Conservation (phyloP, 768 basidiomycete genomes). For the Stropharia rugosoannulata region DNA sequence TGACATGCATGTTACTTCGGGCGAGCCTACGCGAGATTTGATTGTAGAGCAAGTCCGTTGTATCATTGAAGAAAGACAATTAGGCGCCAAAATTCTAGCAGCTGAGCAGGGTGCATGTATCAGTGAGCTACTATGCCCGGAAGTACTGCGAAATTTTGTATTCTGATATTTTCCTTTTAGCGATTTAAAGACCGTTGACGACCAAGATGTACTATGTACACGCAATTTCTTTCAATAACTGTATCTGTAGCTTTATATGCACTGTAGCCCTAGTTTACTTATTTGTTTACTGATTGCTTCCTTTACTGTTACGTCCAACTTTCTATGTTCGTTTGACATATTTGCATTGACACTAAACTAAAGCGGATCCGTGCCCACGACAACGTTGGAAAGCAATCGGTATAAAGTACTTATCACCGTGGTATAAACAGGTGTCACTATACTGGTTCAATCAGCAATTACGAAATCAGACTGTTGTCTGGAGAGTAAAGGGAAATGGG, state of each 20-base stretch:
- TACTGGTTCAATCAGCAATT: conserved; percentile 5
- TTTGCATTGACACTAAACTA: too few relatives aligned
- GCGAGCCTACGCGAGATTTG: conserved; percentile 55
- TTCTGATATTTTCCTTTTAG: conserved; percentile 17
- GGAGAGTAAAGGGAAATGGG: conserved; percentile 27
- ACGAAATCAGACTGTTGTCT: conserved; percentile 22
- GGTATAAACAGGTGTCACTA: conserved; percentile 13
- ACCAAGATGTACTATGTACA: conserved; percentile 4
- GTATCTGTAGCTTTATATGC: conserved; percentile 31
- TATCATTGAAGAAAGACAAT: conserved; percentile 55
- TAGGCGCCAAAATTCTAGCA: conserved; percentile 71
- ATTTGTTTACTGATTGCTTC: conserved; percentile 4
- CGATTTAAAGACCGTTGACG: conserved; percentile 29
- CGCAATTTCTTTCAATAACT: conserved; percentile 17
- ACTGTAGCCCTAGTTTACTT: conserved; percentile 39
- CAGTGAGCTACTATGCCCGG: conserved; percentile 43
- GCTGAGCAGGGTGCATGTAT: conserved; percentile 83
- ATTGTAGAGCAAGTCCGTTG: conserved; percentile 74
- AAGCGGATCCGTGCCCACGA: too few relatives aligned
- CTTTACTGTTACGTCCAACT: neutral
- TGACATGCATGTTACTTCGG: conserved; percentile 45
- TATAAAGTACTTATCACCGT: conserved; percentile 18
- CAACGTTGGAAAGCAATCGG: conserved; percentile 10
- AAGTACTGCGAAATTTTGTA: neutral
- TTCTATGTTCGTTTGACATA: too few relatives aligned